phyloP scores from a whole-genome alignment of 768 basidiomycete genomes.

The Phanerochaete carnosa region DNA sequence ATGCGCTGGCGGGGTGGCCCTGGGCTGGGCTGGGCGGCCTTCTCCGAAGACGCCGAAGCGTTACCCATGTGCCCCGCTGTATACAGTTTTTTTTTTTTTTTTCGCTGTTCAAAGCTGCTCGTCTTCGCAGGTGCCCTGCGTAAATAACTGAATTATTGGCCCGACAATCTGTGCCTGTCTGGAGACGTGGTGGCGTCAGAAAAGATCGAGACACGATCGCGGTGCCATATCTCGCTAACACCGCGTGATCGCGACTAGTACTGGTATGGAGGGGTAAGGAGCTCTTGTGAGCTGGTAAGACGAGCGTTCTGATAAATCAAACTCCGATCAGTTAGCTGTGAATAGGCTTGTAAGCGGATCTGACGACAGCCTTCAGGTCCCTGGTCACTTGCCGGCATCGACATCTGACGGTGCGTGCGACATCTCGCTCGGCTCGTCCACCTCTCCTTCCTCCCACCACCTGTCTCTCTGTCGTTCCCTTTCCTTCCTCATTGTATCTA shows the following conservation, averaged over 20 bases:
- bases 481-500: conserved; percentile 4
- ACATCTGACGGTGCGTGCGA: neutral
- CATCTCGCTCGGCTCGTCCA: neutral
- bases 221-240: neutral
- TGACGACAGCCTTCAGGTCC: neutral
- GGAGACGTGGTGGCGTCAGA: conserved; percentile 1
- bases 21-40: too few relatives aligned
- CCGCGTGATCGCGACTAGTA: neutral
- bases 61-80: too few relatives aligned
- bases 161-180: neutral
- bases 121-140: neutral
- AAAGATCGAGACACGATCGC: neutral
- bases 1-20: too few relatives aligned
- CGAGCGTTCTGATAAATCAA: neutral
- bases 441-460: conserved; percentile 2
- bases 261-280: neutral
- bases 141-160: neutral
- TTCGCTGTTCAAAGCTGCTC: neutral
- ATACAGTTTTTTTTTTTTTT: too few relatives aligned
- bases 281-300: neutral
- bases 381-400: neutral
- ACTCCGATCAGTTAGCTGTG: conserved; percentile 1
- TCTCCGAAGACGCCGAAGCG: too few relatives aligned
- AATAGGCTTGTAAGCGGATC: neutral
- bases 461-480: neutral